These are phyloP conservation scores for Leccinum obscurum DNA, from an alignment of 768 basidiomycete species.

Conservation along the genomic window DNA sequence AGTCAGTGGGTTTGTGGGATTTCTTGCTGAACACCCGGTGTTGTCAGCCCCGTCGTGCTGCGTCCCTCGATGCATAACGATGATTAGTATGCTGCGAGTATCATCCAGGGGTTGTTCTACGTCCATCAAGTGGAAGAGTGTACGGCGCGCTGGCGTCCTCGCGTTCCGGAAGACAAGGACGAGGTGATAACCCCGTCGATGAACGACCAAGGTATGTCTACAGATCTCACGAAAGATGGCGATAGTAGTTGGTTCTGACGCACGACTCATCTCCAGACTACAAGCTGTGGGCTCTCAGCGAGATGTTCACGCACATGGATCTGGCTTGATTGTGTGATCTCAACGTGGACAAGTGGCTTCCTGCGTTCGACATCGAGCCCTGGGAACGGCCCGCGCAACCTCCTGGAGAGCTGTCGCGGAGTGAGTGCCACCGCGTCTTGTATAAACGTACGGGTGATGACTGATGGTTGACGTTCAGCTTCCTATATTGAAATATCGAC, in stretches of 20 bases:
- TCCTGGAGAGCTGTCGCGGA: conserved; percentile 43
- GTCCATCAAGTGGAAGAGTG: conserved; percentile 66
- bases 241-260: background rate
- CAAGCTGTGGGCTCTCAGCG: conserved; percentile 57
- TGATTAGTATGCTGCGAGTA: conserved; percentile 58
- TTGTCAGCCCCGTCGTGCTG: conserved; percentile 66
- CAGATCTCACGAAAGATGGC: conserved; percentile 8
- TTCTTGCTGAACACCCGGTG: conserved; percentile 3
- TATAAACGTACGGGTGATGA: conserved; percentile 9
- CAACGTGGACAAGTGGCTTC: conserved; percentile 50
- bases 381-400: conserved; percentile 37
- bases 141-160: conserved; percentile 39
- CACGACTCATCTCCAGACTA: conserved; percentile 37
- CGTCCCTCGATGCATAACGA: conserved; percentile 52
- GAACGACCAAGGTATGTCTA: conserved; percentile 38
- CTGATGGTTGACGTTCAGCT: conserved; percentile 35
- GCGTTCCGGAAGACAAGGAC: conserved; percentile 14
- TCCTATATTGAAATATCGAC: conserved; percentile 47
- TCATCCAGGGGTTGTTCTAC: conserved; percentile 55
- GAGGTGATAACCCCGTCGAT: conserved; percentile 28
- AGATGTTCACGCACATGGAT: conserved; percentile 71
- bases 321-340: conserved; percentile 59
- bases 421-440: conserved; percentile 25
- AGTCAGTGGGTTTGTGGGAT: background rate
- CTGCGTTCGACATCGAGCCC: conserved; percentile 44